Evolutionary conservation across 148 eudicot genomes (phyloP), one percentile per base, ranked within the genome.

Genomic region (Euryodendron excelsum): DNA sequence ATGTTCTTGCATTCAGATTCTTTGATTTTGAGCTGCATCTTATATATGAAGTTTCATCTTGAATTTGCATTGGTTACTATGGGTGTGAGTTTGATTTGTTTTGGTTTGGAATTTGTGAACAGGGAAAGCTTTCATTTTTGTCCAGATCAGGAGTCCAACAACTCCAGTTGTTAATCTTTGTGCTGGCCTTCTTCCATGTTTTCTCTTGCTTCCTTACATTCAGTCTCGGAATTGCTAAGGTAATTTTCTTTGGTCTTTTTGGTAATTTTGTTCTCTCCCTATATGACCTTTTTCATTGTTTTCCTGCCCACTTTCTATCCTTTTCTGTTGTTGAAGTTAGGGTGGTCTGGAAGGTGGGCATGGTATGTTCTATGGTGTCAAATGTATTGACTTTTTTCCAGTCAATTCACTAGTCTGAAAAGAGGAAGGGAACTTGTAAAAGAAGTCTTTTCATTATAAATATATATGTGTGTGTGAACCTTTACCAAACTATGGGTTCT

Each of bases 41-140:
- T 8, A 31, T 36, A 34, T 34, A 33, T 64, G 17, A 3, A 0
- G 67, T 4, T 5, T 31, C 20, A 62, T 62, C 31, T 20, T 65
- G 23, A 65, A 39, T 39, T 34, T 34, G 7, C 20, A n/a, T 65
- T 65, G 13, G 2, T 8, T 8, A 39, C 44, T 56, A 23, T 8
- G 14, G 0, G 8, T 23, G 8, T 60, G 31, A 60, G 12, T 60
- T 60, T 5, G 1, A 2, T 41, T 18, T 47, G 45, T 41, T 60
- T 18, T 60, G 8, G 4, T 2, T 61, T 13, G 15, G 41, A 60
- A 61, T 14, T 36, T 61, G 58, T 61, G 41, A 12, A 47, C 85
- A 85, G 88, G 88, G 80, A 36, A 86, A 83, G 79, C 74, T 78
- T 25, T 86, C 88, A 41, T 72, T 86, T 65, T 48, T 86, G 75